These are phyloP conservation scores for Orbilia oligospora DNA, from an alignment of 2,329 filamentous ascomycete species.

Conservation along the genomic window DNA sequence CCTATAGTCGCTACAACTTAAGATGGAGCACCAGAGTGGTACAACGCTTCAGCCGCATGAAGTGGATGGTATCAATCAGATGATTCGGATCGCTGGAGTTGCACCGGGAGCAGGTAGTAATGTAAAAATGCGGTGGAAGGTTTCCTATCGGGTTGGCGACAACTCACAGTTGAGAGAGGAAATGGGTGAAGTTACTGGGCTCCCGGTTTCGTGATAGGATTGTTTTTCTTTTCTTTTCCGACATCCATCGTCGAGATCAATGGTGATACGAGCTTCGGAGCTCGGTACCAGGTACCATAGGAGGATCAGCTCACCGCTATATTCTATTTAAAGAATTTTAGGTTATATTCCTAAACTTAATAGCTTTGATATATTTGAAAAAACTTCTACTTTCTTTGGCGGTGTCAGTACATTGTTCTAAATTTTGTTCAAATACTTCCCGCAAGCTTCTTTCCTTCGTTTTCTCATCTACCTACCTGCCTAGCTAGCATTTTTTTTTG, in stretches of 20 bases:
- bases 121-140: slow-evolving; percentile 92
- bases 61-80: slow-evolving; percentile 82
- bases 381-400: slow-evolving; percentile 11
- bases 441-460: slow-evolving; percentile 22
- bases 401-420: not conserved
- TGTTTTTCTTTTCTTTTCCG: not conserved
- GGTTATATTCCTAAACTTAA: slow-evolving; percentile 24
- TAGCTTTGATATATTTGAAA: slow-evolving; percentile 35
- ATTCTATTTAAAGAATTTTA: slow-evolving; percentile 20
- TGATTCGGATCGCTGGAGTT: slow-evolving; percentile 82
- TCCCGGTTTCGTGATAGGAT: slow-evolving; percentile 76
- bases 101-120: slow-evolving; percentile 79
- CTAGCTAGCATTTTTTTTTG: slow-evolving; percentile 8
- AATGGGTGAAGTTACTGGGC: slow-evolving; percentile 85
- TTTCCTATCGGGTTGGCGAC: slow-evolving; percentile 79
- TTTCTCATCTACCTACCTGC: not conserved
- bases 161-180: slow-evolving; percentile 76
- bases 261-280: slow-evolving; percentile 29
- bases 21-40: slow-evolving; percentile 80
- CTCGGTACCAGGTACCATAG: slow-evolving; percentile 12
- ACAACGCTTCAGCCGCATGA: slow-evolving; percentile 81
- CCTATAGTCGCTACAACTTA: slow-evolving; percentile 74
- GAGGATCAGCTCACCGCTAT: slow-evolving; percentile 21
- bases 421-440: slow-evolving; percentile 16
- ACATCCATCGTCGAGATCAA: slow-evolving; percentile 12